phyloP scores from a whole-genome alignment of 805 yeast genomes.

The Pichia sporocuriosa region DNA sequence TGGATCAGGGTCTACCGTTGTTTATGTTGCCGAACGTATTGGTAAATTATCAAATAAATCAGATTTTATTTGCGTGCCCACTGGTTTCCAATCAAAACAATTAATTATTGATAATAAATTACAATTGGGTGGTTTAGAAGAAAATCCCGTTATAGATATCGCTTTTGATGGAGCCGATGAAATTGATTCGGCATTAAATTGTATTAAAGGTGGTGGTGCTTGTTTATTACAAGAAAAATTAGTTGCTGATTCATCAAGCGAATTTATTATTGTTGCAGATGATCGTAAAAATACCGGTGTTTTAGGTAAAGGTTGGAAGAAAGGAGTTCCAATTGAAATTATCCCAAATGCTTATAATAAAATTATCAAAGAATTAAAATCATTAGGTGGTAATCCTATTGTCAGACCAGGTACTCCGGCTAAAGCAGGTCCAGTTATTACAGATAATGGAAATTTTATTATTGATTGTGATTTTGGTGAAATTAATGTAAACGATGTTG shows the following conservation, averaged over 20 bases:
- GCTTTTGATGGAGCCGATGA: constrained; percentile 99
- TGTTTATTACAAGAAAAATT: constrained; percentile 94
- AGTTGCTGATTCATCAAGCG: constrained; percentile 73
- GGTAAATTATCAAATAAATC: constrained; percentile 56
- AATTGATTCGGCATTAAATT: constrained; percentile 71
- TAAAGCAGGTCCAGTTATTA: constrained; percentile 95
- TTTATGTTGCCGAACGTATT: constrained; percentile 92
- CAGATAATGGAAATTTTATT: constrained; percentile 91
- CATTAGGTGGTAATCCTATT: constrained; percentile 58
- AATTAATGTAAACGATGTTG: constrained; percentile 43
- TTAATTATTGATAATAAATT: constrained; percentile 79
- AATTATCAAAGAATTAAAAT: constrained; percentile 55
- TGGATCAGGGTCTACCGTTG: constrained; percentile 96
- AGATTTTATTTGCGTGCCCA: constrained; percentile 76
- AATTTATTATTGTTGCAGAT: constrained; percentile 87
- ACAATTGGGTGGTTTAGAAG: constrained; percentile 73
- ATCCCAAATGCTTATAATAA: constrained; percentile 83
- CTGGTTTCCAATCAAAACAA: constrained; percentile 92
- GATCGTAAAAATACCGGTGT: constrained; percentile 69
- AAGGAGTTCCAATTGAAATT: constrained; percentile 94
- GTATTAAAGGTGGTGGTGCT: constrained; percentile 99
- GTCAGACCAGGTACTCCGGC: constrained; percentile 84
- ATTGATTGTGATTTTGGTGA: constrained; percentile 91
- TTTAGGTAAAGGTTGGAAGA: constrained; percentile 76
- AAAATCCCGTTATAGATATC: constrained; percentile 74